phyloP scores from a whole-genome alignment of 2,329 filamentous ascomycete species.

The Pseudogymnoascus sp. region DNA sequence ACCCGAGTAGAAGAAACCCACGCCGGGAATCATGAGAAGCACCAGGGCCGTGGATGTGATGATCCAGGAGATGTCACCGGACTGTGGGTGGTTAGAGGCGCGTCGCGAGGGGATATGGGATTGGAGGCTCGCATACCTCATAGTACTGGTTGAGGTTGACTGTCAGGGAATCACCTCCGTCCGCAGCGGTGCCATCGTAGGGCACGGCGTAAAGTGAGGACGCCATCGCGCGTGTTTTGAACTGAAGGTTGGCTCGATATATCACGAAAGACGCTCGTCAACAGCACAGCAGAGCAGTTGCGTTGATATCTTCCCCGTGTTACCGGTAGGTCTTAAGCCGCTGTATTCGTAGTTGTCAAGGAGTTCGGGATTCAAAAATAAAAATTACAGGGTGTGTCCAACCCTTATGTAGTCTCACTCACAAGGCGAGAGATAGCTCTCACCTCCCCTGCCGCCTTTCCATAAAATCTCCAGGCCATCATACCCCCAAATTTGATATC shows the following conservation, averaged over 20 bases:
- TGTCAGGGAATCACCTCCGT: slow-evolving; percentile 53
- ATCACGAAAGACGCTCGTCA: not conserved
- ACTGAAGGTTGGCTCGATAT: not conserved
- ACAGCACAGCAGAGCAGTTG: not conserved
- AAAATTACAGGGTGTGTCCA: not conserved
- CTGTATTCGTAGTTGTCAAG: not conserved
- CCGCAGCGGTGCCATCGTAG: slow-evolving; percentile 49
- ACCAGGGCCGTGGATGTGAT: slow-evolving; percentile 76
- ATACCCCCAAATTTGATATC: not conserved
- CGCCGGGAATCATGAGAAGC: slow-evolving; percentile 86
- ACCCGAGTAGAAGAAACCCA: slow-evolving; percentile 89
- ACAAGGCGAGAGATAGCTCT: not conserved
- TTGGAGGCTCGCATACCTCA: slow-evolving; percentile 45
- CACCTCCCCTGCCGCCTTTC: not conserved
- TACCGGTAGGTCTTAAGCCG: not conserved
- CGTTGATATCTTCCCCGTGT: not conserved
- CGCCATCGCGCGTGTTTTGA: slow-evolving; percentile 11
- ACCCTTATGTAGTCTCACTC: not conserved
- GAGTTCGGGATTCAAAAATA: not conserved
- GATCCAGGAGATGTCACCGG: slow-evolving; percentile 81
- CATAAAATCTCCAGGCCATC: not conserved
- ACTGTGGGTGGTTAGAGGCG: slow-evolving; percentile 35
- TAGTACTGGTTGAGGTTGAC: slow-evolving; percentile 80
- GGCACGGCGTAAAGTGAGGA: slow-evolving; percentile 25
- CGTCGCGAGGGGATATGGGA: not conserved